A percentile compares a stretch with the other conserved stretches of the same genome.
These are phyloP conservation scores for Penicillium canariense DNA, from an alignment of 495 filamentous ascomycete genomes.

Conservation along the genomic window DNA sequence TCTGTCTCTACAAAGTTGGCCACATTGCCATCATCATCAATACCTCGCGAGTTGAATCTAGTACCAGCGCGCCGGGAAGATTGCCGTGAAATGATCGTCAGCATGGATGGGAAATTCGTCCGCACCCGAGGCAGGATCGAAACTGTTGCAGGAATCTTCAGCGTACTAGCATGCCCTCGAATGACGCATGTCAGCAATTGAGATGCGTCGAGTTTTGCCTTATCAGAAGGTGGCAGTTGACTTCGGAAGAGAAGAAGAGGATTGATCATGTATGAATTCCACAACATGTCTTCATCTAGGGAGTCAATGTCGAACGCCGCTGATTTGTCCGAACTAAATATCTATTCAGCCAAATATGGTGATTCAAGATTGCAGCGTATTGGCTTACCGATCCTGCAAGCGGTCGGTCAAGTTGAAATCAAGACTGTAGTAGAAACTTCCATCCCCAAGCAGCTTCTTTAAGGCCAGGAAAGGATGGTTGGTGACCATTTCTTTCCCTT, in stretches of 20 bases:
- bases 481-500: constrained; percentile 60
- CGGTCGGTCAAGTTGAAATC: constrained; percentile 96
- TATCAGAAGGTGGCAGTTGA: constrained; percentile 68
- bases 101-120: constrained; percentile 71
- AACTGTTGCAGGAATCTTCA: constrained; percentile 72
- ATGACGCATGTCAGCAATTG: constrained; percentile 91
- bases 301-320: constrained; percentile 74
- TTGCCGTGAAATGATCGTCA: constrained; percentile 88
- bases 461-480: constrained; percentile 88
- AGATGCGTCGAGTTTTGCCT: constrained; percentile 72
- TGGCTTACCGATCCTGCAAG: constrained; percentile 78
- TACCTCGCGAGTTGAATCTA: constrained; percentile 91
- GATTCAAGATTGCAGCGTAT: not conserved
- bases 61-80: constrained; percentile 92
- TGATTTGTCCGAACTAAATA: constrained; percentile 41
- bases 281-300: constrained; percentile 86
- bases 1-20: constrained; percentile 85
- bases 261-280: constrained; percentile 98
- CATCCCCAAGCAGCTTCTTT: constrained; percentile 86
- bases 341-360: constrained; percentile 47
- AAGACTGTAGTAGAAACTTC: constrained; percentile 97
- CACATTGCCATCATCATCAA: constrained; percentile 96
- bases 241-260: constrained; percentile 87
- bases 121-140: constrained; percentile 43
- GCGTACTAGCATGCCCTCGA: constrained; percentile 81